Conservation (phyloP, 768 basidiomycete species). For the Omphalotus guepiniiformis region DNA sequence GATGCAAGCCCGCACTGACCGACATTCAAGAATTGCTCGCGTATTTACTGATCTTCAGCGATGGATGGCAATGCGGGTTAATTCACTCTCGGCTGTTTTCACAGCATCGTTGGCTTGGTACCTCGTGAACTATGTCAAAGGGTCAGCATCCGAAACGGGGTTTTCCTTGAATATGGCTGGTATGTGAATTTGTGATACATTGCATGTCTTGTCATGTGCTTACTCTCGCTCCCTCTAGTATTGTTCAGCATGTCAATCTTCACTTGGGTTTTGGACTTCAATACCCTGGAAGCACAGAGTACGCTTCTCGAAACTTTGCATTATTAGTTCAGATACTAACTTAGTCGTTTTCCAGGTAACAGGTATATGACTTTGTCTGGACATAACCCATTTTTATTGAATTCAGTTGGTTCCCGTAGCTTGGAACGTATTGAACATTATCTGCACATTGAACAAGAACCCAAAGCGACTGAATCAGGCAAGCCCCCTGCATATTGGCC, state of each 20-base stretch:
- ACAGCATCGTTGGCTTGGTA: constrained; percentile 36
- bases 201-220: not conserved
- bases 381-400: not conserved
- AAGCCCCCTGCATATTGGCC: constrained; percentile 53
- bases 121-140: constrained; percentile 23
- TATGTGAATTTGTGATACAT: constrained; percentile 10
- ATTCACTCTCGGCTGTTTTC: constrained; percentile 41
- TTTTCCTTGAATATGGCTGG: constrained; percentile 37
- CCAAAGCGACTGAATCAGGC: constrained; percentile 25
- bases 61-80: constrained; percentile 31
- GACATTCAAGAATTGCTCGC: constrained; percentile 26
- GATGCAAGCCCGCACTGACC: constrained; percentile 34
- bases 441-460: constrained; percentile 45
- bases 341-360: constrained; percentile 4
- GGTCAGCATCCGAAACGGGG: constrained; percentile 27
- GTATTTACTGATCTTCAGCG: constrained; percentile 33
- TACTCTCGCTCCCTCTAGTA: not conserved
- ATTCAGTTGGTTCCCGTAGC: constrained; percentile 2
- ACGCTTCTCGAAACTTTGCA: not conserved
- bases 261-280: constrained; percentile 17
- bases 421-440: constrained; percentile 41
- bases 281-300: constrained; percentile 20
- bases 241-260: constrained; percentile 17
- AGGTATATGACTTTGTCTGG: not conserved
- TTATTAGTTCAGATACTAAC: not conserved